These are phyloP conservation scores for Hebeloma cylindrosporum DNA, from an alignment of 768 basidiomycete species.

Conservation along the genomic window DNA sequence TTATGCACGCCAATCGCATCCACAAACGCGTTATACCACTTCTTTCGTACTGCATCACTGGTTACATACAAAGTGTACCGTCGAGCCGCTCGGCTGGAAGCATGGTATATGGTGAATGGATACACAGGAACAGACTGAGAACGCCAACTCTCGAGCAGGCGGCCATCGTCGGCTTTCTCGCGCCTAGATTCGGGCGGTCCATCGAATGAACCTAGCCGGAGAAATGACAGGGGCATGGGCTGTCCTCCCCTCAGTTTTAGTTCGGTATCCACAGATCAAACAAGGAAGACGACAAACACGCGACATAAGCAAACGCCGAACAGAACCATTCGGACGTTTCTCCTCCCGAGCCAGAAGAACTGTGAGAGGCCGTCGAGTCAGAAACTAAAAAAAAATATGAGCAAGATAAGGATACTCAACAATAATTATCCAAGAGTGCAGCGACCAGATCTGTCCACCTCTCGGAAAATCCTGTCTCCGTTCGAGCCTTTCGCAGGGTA, in stretches of 20 bases:
- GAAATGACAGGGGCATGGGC: conserved; percentile 80
- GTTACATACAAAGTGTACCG: conserved; percentile 73
- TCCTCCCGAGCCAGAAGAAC: conserved; percentile 69
- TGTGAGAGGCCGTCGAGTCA: too few species aligned
- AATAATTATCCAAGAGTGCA: conserved; percentile 73
- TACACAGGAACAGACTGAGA: conserved; percentile 57
- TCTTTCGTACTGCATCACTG: conserved; percentile 55
- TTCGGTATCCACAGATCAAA: background rate
- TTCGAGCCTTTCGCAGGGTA: conserved; percentile 57
- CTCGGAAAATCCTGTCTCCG: conserved; percentile 62
- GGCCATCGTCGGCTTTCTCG: conserved; percentile 58
- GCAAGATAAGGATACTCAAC: conserved; percentile 42
- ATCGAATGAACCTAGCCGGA: conserved; percentile 69
- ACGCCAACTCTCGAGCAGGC: conserved; percentile 55
- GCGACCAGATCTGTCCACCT: conserved; percentile 68
- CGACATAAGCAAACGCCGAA: conserved; percentile 57
- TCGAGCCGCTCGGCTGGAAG: conserved; percentile 51
- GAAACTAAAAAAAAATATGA: too few species aligned
- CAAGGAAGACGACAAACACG: conserved; percentile 47
- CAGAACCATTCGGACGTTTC: conserved; percentile 44
- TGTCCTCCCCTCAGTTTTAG: conserved; percentile 27
- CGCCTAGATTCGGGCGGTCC: conserved; percentile 59
- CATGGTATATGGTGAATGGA: conserved; percentile 79
- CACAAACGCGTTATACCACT: conserved; percentile 61
- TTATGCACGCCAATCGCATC: conserved; percentile 65